Evolutionary conservation across 306 rosid genomes (phyloP).

Genomic region (Castanea mollissima): DNA sequence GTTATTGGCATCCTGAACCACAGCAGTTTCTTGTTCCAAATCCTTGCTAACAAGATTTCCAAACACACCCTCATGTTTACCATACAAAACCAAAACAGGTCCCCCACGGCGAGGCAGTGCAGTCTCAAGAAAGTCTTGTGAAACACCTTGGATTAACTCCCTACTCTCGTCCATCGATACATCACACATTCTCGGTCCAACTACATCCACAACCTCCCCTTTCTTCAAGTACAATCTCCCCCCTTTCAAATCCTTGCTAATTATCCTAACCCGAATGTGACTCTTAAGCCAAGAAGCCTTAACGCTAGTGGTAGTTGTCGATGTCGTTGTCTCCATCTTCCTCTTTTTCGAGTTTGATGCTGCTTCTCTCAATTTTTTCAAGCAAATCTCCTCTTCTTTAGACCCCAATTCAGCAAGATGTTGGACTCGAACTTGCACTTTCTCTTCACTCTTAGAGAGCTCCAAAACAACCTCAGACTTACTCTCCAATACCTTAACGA

Average conservation of each 20-base stretch:
- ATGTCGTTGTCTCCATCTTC: conserved; percentile 15
- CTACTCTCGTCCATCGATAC: conserved; percentile 71
- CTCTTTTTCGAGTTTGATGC: conserved; percentile 16
- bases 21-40: conserved; percentile 56
- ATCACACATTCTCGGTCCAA: conserved; percentile 73
- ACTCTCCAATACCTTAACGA: conserved; percentile 35
- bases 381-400: conserved; percentile 55
- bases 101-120: conserved; percentile 76
- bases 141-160: conserved; percentile 79
- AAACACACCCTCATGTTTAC: conserved; percentile 72
- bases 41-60: conserved; percentile 83
- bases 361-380: conserved; percentile 56
- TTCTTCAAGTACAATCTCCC: conserved; percentile 74
- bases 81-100: conserved; percentile 67
- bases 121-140: conserved; percentile 75
- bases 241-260: conserved; percentile 60
- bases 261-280: conserved; percentile 74
- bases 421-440: conserved; percentile 34
- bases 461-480: conserved; percentile 38
- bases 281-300: conserved; percentile 66
- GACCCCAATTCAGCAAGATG: conserved; percentile 66
- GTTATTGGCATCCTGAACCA: conserved; percentile 73
- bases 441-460: conserved; percentile 36
- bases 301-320: conserved; percentile 23
- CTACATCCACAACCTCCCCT: conserved; percentile 80